Conservation (phyloP, 331 rosid species). For the Rhamnella rubrinervis region DNA sequence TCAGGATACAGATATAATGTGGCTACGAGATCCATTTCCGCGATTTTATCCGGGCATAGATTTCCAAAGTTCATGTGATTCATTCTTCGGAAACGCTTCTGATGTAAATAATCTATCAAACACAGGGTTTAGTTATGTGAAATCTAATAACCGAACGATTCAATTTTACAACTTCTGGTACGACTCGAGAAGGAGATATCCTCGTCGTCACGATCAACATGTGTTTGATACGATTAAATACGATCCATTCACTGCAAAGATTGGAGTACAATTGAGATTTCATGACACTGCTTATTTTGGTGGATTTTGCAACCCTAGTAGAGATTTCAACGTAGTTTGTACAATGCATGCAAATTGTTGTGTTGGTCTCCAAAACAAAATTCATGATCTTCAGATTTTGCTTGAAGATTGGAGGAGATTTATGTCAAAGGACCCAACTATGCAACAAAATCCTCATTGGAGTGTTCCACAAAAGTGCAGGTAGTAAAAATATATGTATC, state of each 20-base stretch:
- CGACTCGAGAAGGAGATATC: conserved; percentile 36
- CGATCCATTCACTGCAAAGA: conserved; percentile 25
- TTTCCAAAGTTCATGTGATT: conserved; percentile 82
- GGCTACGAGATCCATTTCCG: conserved; percentile 82
- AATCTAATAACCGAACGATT: conserved; percentile 49
- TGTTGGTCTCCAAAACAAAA: conserved; percentile 61
- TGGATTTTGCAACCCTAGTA: conserved; percentile 63
- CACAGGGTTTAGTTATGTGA: conserved; percentile 73
- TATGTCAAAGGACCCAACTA: conserved; percentile 17
- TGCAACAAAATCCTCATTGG: conserved; percentile 48
- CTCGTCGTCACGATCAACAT: conserved; percentile 61
- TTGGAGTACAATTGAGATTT: conserved; percentile 54
- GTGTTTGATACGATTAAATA: conserved; percentile 65
- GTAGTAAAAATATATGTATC: conserved; percentile 21
- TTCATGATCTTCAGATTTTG: conserved; percentile 64
- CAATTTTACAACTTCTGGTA: conserved; percentile 74
- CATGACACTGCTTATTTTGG: conserved; percentile 60
- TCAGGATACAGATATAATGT: conserved; percentile 86
- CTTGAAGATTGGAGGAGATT: conserved; percentile 72
- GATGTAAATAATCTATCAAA: conserved; percentile 49
- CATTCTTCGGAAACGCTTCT: conserved; percentile 38
- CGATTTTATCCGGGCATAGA: conserved; percentile 51
- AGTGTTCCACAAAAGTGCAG: conserved; percentile 69
- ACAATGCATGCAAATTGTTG: conserved; percentile 97
- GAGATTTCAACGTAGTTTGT: conserved; percentile 39